These are phyloP conservation scores for Papiliotrema flavescens DNA, from an alignment of 1,284 basidiomycete species.

Conservation along the genomic window DNA sequence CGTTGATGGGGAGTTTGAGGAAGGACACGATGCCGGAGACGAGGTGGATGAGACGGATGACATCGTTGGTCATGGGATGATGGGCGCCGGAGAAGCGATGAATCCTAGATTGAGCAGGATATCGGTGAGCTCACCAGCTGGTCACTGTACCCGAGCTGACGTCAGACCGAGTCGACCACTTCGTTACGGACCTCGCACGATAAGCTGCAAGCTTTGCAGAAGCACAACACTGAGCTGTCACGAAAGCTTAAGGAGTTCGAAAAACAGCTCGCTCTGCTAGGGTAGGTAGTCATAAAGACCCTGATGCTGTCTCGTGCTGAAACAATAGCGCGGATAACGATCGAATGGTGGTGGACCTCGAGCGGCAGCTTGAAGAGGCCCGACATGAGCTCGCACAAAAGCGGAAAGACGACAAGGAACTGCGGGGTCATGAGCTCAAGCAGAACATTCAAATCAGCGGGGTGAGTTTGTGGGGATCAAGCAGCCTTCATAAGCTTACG, in stretches of 20 bases:
- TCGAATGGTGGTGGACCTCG: slow-evolving; percentile 68
- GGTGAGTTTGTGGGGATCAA: slow-evolving; percentile 17
- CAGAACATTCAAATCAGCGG: slow-evolving; percentile 45
- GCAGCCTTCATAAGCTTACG: background rate
- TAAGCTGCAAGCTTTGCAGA: slow-evolving; percentile 63
- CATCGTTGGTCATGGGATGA: slow-evolving; percentile 6
- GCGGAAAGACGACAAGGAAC: slow-evolving; percentile 82
- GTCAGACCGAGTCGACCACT: slow-evolving; percentile 33
- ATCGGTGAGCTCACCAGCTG: slow-evolving; percentile 16
- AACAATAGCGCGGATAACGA: slow-evolving; percentile 61
- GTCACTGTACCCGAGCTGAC: slow-evolving; percentile 1
- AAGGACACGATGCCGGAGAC: slow-evolving; percentile 1
- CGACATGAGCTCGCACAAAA: slow-evolving; percentile 66
- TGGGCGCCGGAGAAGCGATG: slow-evolving; percentile 4
- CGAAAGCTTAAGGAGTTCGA: slow-evolving; percentile 71
- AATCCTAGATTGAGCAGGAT: slow-evolving; percentile 29
- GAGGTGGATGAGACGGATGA: slow-evolving; percentile 25
- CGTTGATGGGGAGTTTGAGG: slow-evolving; percentile 6
- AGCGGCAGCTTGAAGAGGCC: slow-evolving; percentile 67
- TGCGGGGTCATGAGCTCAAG: slow-evolving; percentile 66
- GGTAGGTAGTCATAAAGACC: slow-evolving; percentile 31
- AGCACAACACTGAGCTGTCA: slow-evolving; percentile 66
- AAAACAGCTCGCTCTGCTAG: slow-evolving; percentile 55
- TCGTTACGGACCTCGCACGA: slow-evolving; percentile 52
- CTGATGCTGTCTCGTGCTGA: too few species aligned